phyloP scores from a whole-genome alignment of 2,329 filamentous ascomycete genomes.

The Microdochium nivale region DNA sequence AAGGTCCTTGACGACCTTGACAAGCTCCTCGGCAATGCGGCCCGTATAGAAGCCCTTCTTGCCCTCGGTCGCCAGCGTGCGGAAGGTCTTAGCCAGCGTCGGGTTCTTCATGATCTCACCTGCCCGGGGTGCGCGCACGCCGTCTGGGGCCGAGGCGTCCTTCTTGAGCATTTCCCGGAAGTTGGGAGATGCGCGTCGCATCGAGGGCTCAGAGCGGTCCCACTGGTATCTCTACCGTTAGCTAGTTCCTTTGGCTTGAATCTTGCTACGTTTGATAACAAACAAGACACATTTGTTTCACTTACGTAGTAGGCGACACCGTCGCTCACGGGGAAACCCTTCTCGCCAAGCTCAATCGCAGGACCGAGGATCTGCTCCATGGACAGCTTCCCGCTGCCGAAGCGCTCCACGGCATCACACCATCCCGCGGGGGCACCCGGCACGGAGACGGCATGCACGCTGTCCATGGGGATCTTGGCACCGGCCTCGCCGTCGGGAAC shows the following conservation, averaged over 20 bases:
- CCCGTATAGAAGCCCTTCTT: slow-evolving; percentile 91
- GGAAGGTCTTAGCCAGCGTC: slow-evolving; percentile 72
- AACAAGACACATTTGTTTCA: slow-evolving; percentile 9
- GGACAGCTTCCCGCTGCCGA: slow-evolving; percentile 78
- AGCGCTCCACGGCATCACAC: slow-evolving; percentile 80
- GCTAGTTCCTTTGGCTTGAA: no score
- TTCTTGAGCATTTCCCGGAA: slow-evolving; percentile 79
- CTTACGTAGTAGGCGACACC: slow-evolving; percentile 60
- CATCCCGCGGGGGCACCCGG: slow-evolving; percentile 90
- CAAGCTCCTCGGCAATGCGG: slow-evolving; percentile 68
- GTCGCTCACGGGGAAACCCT: slow-evolving; percentile 85
- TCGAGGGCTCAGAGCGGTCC: slow-evolving; percentile 50
- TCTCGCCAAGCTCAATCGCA: slow-evolving; percentile 77
- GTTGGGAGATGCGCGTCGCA: slow-evolving; percentile 75
- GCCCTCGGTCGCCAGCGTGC: slow-evolving; percentile 66
- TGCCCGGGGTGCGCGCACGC: slow-evolving; percentile 63
- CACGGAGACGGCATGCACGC: slow-evolving; percentile 74
- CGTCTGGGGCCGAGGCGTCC: slow-evolving; percentile 58
- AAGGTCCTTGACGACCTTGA: slow-evolving; percentile 66
- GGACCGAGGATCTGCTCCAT: slow-evolving; percentile 72
- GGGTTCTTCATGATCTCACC: slow-evolving; percentile 90
- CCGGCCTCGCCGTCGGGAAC: slow-evolving; percentile 46
- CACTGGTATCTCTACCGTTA: slow-evolving; percentile 45
- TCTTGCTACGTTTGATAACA: no score
- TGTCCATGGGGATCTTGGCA: slow-evolving; percentile 61